Evolutionary conservation across 768 basidiomycete species (phyloP), one percentile per base, ranked within the genome.

Genomic region (Phylloporus rhodoxanthus): DNA sequence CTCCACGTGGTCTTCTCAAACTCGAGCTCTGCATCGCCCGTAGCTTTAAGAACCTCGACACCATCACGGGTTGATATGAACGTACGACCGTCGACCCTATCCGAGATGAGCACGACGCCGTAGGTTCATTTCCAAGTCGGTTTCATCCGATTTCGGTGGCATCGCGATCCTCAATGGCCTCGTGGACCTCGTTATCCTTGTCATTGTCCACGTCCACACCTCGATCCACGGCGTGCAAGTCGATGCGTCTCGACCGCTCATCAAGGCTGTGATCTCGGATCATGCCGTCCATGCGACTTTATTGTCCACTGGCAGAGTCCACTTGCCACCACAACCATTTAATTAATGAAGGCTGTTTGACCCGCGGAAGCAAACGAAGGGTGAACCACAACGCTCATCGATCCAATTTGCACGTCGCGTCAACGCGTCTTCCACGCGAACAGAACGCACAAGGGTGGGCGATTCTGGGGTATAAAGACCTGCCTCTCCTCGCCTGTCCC

Each of bases 371-470:
- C 37, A 41, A 55, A 58, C 25, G 5, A 25, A 30, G 26, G n/a
- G 32, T 5, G 26, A 33, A 47, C 54, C 50, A 49, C 54, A 47
- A 40, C 44, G 8, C 21, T 33, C 19, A 41, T 29, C n/a, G 17
- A 9, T 20, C 15, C 30, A 28, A 20, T 10, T 11, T 9, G 9
- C n/a, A n/a, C 43, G 20, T 30, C 33, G 25, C 15, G 7, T 14
- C 21, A 25, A 25, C 39, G 41, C 15, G 37, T 49, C 55, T 40
- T 43, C 47, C 51, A 60, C 46, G 50, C 50, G 48, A 53, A 15
- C 8, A 14, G 34, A 15, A 32, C n/a, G 17, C 36, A 14, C 36
- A 19, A 26, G 4, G 45, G 26, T 29, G 44, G 21, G 32, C 19
- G 7, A 26, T 33, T 11, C 15, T 21, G 28, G 15, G 4, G 32